Conservation (phyloP, 345 rosid genomes). For the Eucalyptus curtisii region DNA sequence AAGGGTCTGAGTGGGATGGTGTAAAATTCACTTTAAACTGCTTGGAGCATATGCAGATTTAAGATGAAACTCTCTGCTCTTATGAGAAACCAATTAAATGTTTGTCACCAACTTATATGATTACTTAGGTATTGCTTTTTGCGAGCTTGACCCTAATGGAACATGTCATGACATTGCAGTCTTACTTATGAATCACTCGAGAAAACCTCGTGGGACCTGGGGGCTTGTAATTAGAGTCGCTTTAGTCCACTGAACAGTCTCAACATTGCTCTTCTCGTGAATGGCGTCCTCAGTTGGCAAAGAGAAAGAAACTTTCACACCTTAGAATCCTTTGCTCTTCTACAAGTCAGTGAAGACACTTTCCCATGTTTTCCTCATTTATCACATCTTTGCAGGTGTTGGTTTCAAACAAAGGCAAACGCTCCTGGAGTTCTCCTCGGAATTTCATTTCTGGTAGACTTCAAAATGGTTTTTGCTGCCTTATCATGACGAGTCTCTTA, state of each 20-base stretch:
- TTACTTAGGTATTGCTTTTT: neutral
- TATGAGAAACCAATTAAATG: neutral
- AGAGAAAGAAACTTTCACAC: neutral
- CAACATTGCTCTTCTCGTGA: neutral
- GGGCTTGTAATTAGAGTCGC: neutral
- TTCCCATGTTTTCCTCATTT: neutral
- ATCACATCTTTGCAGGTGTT: neutral
- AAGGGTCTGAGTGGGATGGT: neutral
- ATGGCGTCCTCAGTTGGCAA: neutral
- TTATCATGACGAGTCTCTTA: neutral
- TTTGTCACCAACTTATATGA: neutral
- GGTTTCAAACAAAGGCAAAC: neutral
- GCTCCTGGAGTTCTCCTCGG: neutral
- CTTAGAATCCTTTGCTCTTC: neutral
- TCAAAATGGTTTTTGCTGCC: neutral
- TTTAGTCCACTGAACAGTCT: neutral
- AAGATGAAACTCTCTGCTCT: neutral
- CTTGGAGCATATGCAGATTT: neutral
- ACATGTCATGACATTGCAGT: neutral
- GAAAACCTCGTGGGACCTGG: fast-evolving
- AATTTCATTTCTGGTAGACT: neutral
- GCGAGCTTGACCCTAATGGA: fast-evolving
- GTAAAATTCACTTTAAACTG: neutral
- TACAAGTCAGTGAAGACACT: neutral
- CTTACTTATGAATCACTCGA: neutral